These are phyloP conservation scores for Pseudohalonectria lignicola DNA, from an alignment of 2,329 filamentous ascomycete genomes.

Conservation along the genomic window DNA sequence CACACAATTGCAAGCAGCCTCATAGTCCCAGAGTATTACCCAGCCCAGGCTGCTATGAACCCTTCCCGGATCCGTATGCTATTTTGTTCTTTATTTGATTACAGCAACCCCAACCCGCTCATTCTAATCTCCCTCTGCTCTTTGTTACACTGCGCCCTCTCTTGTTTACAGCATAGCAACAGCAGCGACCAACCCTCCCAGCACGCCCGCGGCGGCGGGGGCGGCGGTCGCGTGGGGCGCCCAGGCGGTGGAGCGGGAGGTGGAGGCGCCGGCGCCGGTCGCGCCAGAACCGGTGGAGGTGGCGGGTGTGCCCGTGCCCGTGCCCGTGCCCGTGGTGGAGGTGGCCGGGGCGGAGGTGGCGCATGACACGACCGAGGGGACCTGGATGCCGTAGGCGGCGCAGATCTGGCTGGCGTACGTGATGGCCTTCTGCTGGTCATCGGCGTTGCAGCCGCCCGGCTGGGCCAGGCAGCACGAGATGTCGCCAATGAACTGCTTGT, in stretches of 20 bases:
- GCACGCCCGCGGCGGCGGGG: slow-evolving; percentile 6
- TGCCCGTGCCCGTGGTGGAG: neutral
- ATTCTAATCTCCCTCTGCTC: neutral
- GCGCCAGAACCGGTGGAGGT: slow-evolving; percentile 5
- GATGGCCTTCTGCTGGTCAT: slow-evolving; percentile 18
- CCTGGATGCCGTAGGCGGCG: slow-evolving; percentile 17
- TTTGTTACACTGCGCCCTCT: neutral
- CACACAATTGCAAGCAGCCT: too few species aligned
- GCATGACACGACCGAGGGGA: slow-evolving; percentile 20
- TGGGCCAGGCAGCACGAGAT: slow-evolving; percentile 23
- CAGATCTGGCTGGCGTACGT: slow-evolving; percentile 20
- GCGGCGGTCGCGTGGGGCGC: slow-evolving; percentile 8
- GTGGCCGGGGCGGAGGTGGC: slow-evolving; percentile 5
- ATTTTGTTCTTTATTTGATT: too few species aligned
- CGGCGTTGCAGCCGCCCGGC: slow-evolving; percentile 14
- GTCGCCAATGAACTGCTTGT: slow-evolving; percentile 25
- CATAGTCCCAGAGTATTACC: too few species aligned
- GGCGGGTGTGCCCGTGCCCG: slow-evolving; percentile 4
- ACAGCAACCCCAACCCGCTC: too few species aligned
- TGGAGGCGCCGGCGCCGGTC: slow-evolving; percentile 1
- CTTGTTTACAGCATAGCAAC: slow-evolving; percentile 10
- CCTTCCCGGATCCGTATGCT: too few species aligned
- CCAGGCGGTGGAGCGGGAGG: slow-evolving; percentile 5
- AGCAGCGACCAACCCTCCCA: slow-evolving; percentile 10
- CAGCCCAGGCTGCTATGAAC: too few species aligned